These are phyloP conservation scores for Irpex sp. DNA, from an alignment of 1,284 basidiomycete species.

Conservation along the genomic window DNA sequence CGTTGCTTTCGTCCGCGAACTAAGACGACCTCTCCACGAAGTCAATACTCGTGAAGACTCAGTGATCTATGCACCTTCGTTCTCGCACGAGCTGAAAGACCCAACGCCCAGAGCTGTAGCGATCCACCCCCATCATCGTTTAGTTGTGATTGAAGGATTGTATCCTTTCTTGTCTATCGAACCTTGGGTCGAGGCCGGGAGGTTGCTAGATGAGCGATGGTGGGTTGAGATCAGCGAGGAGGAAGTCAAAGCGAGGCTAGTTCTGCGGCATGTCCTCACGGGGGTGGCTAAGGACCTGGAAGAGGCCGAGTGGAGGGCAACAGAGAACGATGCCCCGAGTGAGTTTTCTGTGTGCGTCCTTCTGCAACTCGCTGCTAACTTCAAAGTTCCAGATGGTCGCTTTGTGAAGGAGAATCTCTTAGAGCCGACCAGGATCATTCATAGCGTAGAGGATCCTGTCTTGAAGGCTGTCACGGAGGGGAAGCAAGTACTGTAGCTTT, in stretches of 20 bases:
- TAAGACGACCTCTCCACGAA: slow-evolving; percentile 37
- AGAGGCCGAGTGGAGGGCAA: slow-evolving; percentile 67
- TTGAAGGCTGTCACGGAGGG: slow-evolving; percentile 2
- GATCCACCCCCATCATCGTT: slow-evolving; percentile 59
- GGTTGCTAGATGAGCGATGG: slow-evolving; percentile 73
- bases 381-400: slow-evolving; percentile 39
- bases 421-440: slow-evolving; percentile 47
- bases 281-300: slow-evolving; percentile 64
- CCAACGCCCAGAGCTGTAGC: slow-evolving; percentile 47
- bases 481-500: background rate
- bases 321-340: slow-evolving; percentile 77
- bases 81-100: slow-evolving; percentile 68
- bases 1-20: slow-evolving; percentile 51
- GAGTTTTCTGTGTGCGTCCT: slow-evolving; percentile 19
- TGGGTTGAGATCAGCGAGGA: slow-evolving; percentile 61
- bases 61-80: slow-evolving; percentile 62
- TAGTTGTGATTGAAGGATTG: slow-evolving; percentile 83
- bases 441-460: slow-evolving; percentile 42
- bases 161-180: slow-evolving; percentile 73
- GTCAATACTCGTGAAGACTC: slow-evolving; percentile 4
- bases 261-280: slow-evolving; percentile 69
- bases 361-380: background rate
- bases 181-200: slow-evolving; percentile 69
- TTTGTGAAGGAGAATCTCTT: slow-evolving; percentile 54
- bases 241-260: slow-evolving; percentile 60